phyloP scores from a whole-genome alignment of 805 yeast species.

The Candida michaelii region DNA sequence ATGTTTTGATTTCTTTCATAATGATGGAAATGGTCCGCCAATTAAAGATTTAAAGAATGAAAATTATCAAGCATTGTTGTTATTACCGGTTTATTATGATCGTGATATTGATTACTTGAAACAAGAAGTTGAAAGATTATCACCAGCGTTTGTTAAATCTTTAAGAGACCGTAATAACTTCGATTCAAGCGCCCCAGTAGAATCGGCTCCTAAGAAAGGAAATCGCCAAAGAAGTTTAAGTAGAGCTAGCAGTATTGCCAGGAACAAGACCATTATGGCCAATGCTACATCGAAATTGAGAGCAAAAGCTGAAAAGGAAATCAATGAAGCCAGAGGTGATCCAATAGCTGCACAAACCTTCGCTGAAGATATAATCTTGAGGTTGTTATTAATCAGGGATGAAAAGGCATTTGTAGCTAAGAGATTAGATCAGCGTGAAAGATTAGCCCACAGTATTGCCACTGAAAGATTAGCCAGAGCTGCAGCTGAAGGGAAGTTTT shows the following conservation, averaged over 20 bases:
- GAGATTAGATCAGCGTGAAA: constrained; percentile 62
- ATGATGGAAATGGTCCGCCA: constrained; percentile 80
- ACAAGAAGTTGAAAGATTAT: constrained; percentile 57
- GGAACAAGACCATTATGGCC: constrained; percentile 69
- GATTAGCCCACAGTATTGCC: constrained; percentile 52
- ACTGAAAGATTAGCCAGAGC: constrained; percentile 52
- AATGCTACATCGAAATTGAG: constrained; percentile 64
- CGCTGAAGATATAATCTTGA: constrained; percentile 68
- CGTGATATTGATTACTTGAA: constrained; percentile 46
- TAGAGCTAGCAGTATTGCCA: constrained; percentile 50
- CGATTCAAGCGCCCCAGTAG: constrained; percentile 17
- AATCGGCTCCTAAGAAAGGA: background rate
- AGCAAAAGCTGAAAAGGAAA: constrained; percentile 45
- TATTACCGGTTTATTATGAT: constrained; percentile 67
- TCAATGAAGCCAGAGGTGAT: constrained; percentile 42
- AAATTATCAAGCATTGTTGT: constrained; percentile 61
- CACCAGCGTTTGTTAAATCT: constrained; percentile 52
- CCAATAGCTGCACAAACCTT: constrained; percentile 40
- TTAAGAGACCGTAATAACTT: constrained; percentile 50
- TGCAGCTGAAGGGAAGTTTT: constrained; percentile 42
- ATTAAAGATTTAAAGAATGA: constrained; percentile 59
- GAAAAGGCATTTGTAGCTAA: constrained; percentile 57
- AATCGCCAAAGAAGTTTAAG: constrained; percentile 19
- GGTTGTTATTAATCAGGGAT: constrained; percentile 68
- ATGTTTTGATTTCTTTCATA: constrained; percentile 74